Conservation (phyloP, 2,329 filamentous ascomycete genomes). For the Fusarium irregulare region DNA sequence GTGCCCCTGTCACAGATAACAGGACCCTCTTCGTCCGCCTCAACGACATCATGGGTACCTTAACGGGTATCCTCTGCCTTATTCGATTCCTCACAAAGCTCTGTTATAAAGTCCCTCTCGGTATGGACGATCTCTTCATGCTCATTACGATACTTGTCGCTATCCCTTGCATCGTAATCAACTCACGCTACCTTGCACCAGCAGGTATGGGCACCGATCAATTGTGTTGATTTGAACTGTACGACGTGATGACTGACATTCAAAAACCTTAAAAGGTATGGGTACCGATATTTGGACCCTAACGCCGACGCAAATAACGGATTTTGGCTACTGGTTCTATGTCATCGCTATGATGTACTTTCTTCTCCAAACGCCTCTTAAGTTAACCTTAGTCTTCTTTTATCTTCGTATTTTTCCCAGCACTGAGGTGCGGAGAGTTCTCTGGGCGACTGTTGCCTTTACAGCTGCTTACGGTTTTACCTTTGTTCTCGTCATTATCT, state of each 20-base stretch:
- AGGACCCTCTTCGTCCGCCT: slow-evolving; percentile 25
- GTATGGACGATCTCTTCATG: slow-evolving; percentile 54
- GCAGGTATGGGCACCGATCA: slow-evolving; percentile 58
- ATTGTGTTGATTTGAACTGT: no score
- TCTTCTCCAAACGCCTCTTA: slow-evolving; percentile 58
- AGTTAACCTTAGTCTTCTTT: slow-evolving; percentile 65
- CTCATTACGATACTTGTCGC: slow-evolving; percentile 45
- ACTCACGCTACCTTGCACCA: slow-evolving; percentile 45
- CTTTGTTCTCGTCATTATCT: slow-evolving; percentile 58
- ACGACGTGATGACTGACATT: no score
- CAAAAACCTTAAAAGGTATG: no score
- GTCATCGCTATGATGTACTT: slow-evolving; percentile 60
- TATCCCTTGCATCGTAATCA: slow-evolving; percentile 48
- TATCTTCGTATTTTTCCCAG: slow-evolving; percentile 65
- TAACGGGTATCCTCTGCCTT: slow-evolving; percentile 53
- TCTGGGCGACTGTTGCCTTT: slow-evolving; percentile 57
- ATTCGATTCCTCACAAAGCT: slow-evolving; percentile 55
- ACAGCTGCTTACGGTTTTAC: slow-evolving; percentile 53
- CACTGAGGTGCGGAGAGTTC: slow-evolving; percentile 50
- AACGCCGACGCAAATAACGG: slow-evolving; percentile 53
- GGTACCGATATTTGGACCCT: slow-evolving; percentile 60
- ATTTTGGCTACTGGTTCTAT: slow-evolving; percentile 58
- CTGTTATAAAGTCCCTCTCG: slow-evolving; percentile 50
- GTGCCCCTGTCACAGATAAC: slow-evolving; percentile 46
- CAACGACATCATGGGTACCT: slow-evolving; percentile 47